Conservation (phyloP, 2,329 filamentous ascomycete genomes). For the Epichloe scottii region DNA sequence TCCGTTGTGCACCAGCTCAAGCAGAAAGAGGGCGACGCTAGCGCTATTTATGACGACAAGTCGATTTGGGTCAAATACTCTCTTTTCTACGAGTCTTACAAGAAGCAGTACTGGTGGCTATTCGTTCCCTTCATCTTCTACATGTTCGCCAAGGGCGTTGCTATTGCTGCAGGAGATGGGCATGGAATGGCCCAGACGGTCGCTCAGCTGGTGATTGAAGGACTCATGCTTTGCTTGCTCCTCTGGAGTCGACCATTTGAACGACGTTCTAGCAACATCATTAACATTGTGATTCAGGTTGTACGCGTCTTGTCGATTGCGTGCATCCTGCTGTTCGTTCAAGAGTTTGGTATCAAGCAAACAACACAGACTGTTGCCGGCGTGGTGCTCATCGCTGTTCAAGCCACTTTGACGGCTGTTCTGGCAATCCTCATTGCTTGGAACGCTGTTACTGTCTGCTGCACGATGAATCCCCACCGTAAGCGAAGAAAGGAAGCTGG, state of each 20-base stretch:
- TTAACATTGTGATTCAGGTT: slow-evolving; percentile 85
- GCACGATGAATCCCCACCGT: slow-evolving; percentile 81
- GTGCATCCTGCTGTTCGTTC: slow-evolving; percentile 86
- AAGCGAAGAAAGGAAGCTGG: slow-evolving; percentile 80
- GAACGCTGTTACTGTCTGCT: slow-evolving; percentile 74
- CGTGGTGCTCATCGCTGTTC: slow-evolving; percentile 84
- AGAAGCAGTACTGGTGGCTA: slow-evolving; percentile 92
- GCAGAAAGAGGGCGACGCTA: slow-evolving; percentile 58
- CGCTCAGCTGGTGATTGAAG: slow-evolving; percentile 71
- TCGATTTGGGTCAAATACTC: slow-evolving; percentile 90
- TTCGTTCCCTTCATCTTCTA: slow-evolving; percentile 85
- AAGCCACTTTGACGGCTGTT: slow-evolving; percentile 69
- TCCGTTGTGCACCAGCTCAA: slow-evolving; percentile 61
- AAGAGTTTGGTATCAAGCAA: slow-evolving; percentile 78
- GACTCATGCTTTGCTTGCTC: slow-evolving; percentile 63
- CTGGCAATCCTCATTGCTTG: slow-evolving; percentile 79
- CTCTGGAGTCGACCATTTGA: slow-evolving; percentile 80
- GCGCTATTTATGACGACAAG: slow-evolving; percentile 75
- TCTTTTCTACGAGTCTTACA: slow-evolving; percentile 93
- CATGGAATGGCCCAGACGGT: slow-evolving; percentile 72
- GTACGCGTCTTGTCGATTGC: slow-evolving; percentile 80
- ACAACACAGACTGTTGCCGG: slow-evolving; percentile 92
- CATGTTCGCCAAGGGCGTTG: slow-evolving; percentile 77
- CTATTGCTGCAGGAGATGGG: slow-evolving; percentile 75
- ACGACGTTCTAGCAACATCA: slow-evolving; percentile 75